Base-by-base conservation (phyloP, 306 rosid genomes). In the Quercus suber region DNA sequence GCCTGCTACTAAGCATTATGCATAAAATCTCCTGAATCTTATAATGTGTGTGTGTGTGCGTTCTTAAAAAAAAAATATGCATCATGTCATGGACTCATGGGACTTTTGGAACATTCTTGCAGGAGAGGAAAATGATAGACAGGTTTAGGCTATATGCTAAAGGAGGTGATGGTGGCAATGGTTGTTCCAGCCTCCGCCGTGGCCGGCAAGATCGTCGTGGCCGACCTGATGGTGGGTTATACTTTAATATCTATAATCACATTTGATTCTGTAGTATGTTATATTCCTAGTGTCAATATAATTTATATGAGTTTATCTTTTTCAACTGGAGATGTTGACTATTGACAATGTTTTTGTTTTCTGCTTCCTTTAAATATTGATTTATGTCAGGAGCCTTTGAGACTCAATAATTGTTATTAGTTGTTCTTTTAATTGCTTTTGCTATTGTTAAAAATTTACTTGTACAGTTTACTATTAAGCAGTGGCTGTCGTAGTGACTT, bases 91-190 rank as follows among this genome's bases (percentile, higher is more conserved):
- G 55, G 73, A 73, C 73, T 52, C 10, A 55, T 73, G 25, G 73
- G 76, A 79, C 59, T 75, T 35, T 56, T 73, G 79, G 73, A 69
- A 72, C 11, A 71, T 69, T 31, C 49, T 73, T 86, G 60, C 79
- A 95, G 98, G 98, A 95, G 88, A 91, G 96, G 82, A 91, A 85
- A 87, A 93, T 91, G 97, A 88, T 90, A 71, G 99, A 95, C 81
- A 88, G 87, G 79, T 76, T 85, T 69, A 91, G 84, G 85, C 77
- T 93, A 80, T 83, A 84, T 83, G 94, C 98, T 57, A 95, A 86
- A 86, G 97, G 88, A 77, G 98, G 99, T 72, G 91, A 86, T 83
- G 99, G 99, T 18, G 99, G 99, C 67, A 83, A 59, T 87, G 99
- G 99, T 60, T 95, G 98, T 82, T 69, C 80, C 75, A 93, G 99